Base-by-base conservation (phyloP, 805 yeast species). In the Teunomyces gatunensis region DNA sequence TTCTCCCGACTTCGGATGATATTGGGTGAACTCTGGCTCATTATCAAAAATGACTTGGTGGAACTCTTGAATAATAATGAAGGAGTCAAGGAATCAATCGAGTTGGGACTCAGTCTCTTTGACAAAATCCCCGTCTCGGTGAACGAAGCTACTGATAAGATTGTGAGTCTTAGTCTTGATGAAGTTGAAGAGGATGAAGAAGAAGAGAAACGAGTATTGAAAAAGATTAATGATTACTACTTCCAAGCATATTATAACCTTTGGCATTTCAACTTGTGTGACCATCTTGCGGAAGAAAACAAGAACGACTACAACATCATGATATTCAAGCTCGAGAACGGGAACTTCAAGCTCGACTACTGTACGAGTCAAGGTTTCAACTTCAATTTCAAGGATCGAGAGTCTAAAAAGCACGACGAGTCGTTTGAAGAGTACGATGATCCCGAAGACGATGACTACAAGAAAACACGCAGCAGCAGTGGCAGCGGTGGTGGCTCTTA, bases 191-290 rank as follows among this genome's bases (percentile, higher is more conserved):
- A 32, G 12, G 68, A 53, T 15, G 51, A 48, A 12, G 51, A 71
- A 37, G 65, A 67, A 21, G 75, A 71, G 53, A 72, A 74, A 27
- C 68, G 65, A 40, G 68, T 75, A n/a, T 57, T 66, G 20, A 68
- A 78, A 59, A 72, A 70, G 48, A 73, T 80, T 47, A 83, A 83
- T 60, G 89, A 85, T 57, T 66, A 77, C 34, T 80, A 83, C 54
- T 80, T 81, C 59, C 71, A 78, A 12, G 81, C 89, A 0, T 85
- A 83, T 64, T 84, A 83, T 58, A 83, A 83, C 56, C 73, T 84
- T 48, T 87, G 95, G 95, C 89, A 87, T 62, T 83, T 83, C 62
- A 85, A 85, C 56, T 67, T 87, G 39, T 80, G 89, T 56, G 92
- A 86, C 59, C 74, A 59, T 42, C 44, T 53, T 4, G 50, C 59